Evolutionary conservation across 2,329 filamentous ascomycete genomes (phyloP).

Genomic region (Penicillium sp.): DNA sequence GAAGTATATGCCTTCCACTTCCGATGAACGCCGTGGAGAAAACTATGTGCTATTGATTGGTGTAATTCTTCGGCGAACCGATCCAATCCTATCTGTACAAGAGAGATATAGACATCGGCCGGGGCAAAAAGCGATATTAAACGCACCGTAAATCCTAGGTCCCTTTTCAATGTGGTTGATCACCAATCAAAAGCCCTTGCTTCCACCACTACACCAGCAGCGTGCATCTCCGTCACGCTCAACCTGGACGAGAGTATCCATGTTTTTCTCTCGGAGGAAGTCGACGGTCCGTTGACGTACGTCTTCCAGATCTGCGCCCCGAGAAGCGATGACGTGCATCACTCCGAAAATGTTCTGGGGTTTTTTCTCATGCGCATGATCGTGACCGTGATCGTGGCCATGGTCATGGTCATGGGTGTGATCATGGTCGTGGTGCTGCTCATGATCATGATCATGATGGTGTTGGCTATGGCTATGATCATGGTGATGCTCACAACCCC

Average conservation of each 20-base stretch:
- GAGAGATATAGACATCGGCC: not conserved
- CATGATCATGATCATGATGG: slow-evolving; percentile 31
- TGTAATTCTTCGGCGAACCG: not conserved
- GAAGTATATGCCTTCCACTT: not conserved
- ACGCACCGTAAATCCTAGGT: not conserved
- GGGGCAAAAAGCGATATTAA: not conserved
- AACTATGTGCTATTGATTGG: slow-evolving; percentile 11
- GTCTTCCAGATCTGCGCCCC: slow-evolving; percentile 73
- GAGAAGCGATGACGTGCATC: slow-evolving; percentile 78
- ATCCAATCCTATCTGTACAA: slow-evolving; percentile 15
- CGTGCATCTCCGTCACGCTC: slow-evolving; percentile 75
- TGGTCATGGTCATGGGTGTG: slow-evolving; percentile 34
- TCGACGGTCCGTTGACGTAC: slow-evolving; percentile 73
- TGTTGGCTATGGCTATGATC: slow-evolving; percentile 33
- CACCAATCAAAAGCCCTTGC: slow-evolving; percentile 24
- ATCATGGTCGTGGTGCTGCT: slow-evolving; percentile 29
- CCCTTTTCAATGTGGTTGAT: not conserved
- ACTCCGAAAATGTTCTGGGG: slow-evolving; percentile 65
- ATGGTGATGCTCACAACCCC: slow-evolving; percentile 34
- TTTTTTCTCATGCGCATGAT: slow-evolving; percentile 30
- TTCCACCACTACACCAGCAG: slow-evolving; percentile 62
- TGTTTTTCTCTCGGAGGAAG: slow-evolving; percentile 68
- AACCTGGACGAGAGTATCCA: slow-evolving; percentile 84
- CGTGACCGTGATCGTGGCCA: slow-evolving; percentile 27
- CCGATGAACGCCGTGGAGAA: not conserved